phyloP scores from a whole-genome alignment of 2,329 filamentous ascomycete genomes.

The Diaporthe velutina region DNA sequence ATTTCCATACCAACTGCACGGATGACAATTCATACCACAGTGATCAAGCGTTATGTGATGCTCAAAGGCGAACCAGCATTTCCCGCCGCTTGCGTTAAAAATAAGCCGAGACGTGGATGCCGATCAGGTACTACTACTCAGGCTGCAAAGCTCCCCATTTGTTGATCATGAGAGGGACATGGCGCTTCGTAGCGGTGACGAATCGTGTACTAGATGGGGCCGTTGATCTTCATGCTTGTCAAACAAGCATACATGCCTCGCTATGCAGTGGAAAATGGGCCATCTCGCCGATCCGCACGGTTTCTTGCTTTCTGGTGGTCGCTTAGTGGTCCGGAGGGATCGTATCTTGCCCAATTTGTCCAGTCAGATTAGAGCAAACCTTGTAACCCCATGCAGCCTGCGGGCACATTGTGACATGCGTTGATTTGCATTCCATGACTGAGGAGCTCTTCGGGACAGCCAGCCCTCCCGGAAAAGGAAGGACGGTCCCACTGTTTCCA shows the following conservation, averaged over 20 bases:
- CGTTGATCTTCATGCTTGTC: neutral
- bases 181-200: neutral
- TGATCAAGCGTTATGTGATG: neutral
- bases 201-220: neutral
- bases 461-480: neutral
- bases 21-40: no score
- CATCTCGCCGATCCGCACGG: neutral
- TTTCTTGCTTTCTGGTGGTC: neutral
- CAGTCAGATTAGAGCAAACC: neutral
- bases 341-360: neutral
- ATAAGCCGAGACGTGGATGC: neutral
- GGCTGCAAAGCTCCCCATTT: neutral
- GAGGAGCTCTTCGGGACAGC: neutral
- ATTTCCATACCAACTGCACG: no score
- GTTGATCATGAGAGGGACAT: neutral
- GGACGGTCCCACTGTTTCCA: neutral
- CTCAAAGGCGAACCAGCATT: accelerated
- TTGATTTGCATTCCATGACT: neutral
- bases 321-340: neutral
- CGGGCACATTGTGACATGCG: neutral
- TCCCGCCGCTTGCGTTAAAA: neutral
- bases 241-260: neutral
- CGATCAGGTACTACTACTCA: neutral
- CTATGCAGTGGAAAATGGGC: neutral
- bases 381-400: neutral